phyloP scores from a whole-genome alignment of 805 yeast species.

The Candida endomychidarum region DNA sequence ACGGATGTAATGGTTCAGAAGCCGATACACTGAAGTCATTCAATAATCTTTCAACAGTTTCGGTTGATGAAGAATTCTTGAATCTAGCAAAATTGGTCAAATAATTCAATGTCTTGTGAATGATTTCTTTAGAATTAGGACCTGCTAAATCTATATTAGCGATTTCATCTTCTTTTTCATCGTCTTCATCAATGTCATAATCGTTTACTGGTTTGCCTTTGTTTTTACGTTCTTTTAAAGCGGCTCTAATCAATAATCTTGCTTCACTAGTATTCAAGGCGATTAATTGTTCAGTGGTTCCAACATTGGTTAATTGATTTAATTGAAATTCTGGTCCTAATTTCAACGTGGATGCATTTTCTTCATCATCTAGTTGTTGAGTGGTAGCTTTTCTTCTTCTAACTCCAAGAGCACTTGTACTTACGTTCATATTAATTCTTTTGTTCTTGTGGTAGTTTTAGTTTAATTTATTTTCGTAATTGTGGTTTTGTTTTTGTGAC shows the following conservation, averaged over 20 bases:
- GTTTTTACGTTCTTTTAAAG: conserved; percentile 62
- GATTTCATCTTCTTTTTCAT: conserved; percentile 45
- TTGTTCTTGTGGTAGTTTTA: not conserved
- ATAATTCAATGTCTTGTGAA: conserved; percentile 89
- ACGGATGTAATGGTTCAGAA: conserved; percentile 72
- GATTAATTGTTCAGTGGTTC: conserved; percentile 71
- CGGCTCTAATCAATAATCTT: conserved; percentile 84
- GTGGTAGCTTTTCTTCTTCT: conserved; percentile 65
- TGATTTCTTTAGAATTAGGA: conserved; percentile 80
- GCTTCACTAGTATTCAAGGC: conserved; percentile 91
- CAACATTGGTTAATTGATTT: conserved; percentile 77
- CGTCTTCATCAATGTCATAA: conserved; percentile 29
- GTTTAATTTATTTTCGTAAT: conserved; percentile 8
- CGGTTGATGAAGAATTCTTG: conserved; percentile 87
- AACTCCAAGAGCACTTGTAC: conserved; percentile 84
- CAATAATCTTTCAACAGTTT: conserved; percentile 87
- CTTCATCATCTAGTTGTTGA: conserved; percentile 78
- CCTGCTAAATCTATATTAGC: conserved; percentile 52
- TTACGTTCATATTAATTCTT: conserved; percentile 75
- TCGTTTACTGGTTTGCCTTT: conserved; percentile 36
- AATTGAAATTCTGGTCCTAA: conserved; percentile 92
- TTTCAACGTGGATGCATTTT: conserved; percentile 82
- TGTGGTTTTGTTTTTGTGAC: no score
- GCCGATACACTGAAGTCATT: conserved; percentile 61
- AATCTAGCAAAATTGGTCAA: conserved; percentile 84